Evolutionary conservation across 2,329 filamentous ascomycete genomes (phyloP).

Genomic region (Trichoderma sp.): DNA sequence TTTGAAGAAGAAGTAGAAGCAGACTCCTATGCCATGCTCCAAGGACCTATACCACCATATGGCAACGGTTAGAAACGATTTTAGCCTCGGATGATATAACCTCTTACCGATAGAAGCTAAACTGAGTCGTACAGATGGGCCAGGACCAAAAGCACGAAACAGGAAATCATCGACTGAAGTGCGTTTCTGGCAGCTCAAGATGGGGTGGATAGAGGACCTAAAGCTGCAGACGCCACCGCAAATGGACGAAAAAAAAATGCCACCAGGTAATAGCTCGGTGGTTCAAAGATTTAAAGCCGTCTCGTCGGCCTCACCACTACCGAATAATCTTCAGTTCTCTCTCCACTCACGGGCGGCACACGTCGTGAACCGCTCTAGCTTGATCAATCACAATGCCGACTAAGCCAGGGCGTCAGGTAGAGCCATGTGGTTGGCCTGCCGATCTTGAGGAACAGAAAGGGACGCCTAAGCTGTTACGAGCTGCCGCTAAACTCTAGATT

Average conservation of each 20-base stretch:
- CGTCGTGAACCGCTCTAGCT: background rate
- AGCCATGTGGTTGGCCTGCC: slow-evolving; percentile 4
- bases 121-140: background rate
- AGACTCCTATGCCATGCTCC: background rate
- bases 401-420: background rate
- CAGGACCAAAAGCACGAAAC: background rate
- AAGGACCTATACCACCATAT: background rate
- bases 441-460: background rate
- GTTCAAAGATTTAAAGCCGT: slow-evolving; percentile 4
- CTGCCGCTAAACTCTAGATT: slow-evolving; percentile 5
- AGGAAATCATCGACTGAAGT: background rate
- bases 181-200: background rate
- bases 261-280: slow-evolving; percentile 8
- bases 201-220: background rate
- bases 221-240: slow-evolving; percentile 2
- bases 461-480: background rate
- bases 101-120: background rate
- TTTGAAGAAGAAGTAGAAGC: background rate
- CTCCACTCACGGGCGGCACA: slow-evolving; percentile 3
- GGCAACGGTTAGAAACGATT: background rate
- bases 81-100: background rate
- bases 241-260: slow-evolving; percentile 6
- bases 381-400: background rate
- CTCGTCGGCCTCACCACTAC: background rate
- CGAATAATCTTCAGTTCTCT: background rate